Evolutionary conservation across 352 stramenopile genomes (phyloP).

Genomic region (Thalassiosira mediterranea): DNA sequence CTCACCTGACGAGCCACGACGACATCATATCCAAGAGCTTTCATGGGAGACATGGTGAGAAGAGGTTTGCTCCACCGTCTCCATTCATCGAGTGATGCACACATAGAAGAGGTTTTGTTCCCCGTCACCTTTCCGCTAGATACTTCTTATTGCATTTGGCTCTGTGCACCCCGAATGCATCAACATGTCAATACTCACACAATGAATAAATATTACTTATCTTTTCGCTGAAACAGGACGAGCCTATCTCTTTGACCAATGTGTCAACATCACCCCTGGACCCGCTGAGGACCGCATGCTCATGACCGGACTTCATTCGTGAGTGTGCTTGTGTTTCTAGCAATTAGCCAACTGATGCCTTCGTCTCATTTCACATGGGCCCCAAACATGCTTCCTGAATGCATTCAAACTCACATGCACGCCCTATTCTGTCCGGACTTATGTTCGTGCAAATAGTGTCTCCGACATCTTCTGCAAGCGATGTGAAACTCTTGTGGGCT

Average conservation of each 20-base stretch:
- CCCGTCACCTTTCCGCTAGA: not conserved
- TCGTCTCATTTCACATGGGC: no score
- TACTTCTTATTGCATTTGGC: not conserved
- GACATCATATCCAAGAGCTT: conserved; percentile 94
- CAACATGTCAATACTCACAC: not conserved
- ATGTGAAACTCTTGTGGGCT: conserved; percentile 90
- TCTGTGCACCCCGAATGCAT: not conserved
- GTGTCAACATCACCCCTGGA: conserved; percentile 90
- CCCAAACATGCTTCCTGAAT: not conserved
- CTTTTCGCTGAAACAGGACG: conserved; percentile 78
- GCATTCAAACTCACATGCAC: not conserved
- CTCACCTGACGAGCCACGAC: conserved; percentile 90
- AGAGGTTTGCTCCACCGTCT: no score
- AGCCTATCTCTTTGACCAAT: conserved; percentile 91
- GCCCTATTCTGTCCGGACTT: not conserved
- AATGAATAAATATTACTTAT: conserved; percentile 6
- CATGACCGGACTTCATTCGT: conserved; percentile 91
- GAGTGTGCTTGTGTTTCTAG: not conserved
- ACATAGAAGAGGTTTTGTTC: not conserved
- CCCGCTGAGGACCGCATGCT: conserved; percentile 90
- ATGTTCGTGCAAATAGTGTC: conserved; percentile 77
- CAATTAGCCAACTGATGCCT: no score
- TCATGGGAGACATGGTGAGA: conserved; percentile 78
- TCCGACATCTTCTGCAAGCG: conserved; percentile 93
- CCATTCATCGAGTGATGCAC: not conserved